Percentiles rank a stretch among this genome's conserved stretches.
Evolutionary conservation across 1,139 yeast genomes (phyloP).

Genomic region (Candida labiduridarum): DNA sequence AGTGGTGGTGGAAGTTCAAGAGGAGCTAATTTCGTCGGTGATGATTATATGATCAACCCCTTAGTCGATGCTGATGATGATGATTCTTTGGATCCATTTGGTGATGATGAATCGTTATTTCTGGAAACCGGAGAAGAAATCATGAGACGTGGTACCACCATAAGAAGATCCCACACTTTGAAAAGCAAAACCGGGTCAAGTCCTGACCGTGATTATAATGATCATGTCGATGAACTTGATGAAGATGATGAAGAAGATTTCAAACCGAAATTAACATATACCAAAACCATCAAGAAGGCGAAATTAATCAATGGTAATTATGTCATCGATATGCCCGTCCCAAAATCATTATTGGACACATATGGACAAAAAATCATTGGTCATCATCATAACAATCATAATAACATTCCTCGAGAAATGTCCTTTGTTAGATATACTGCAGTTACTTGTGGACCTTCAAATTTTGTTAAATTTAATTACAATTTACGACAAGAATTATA

Average conservation of each 20-base stretch:
- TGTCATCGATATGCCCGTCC: slow-evolving; percentile 79
- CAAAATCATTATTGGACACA: slow-evolving; percentile 57
- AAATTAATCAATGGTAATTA: slow-evolving; percentile 69
- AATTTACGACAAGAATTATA: slow-evolving; percentile 70
- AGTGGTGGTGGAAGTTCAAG: not conserved
- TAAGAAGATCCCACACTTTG: slow-evolving; percentile 25
- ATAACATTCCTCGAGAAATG: slow-evolving; percentile 53
- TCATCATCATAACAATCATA: slow-evolving; percentile 31
- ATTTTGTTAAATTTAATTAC: slow-evolving; percentile 58
- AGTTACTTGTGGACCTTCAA: slow-evolving; percentile 77
- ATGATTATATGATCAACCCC: slow-evolving; percentile 45
- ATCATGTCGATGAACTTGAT: slow-evolving; percentile 10
- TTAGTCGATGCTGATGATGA: slow-evolving; percentile 44
- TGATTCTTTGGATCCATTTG: slow-evolving; percentile 47
- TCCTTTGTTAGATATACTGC: slow-evolving; percentile 80
- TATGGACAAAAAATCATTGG: slow-evolving; percentile 48
- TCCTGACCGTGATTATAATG: slow-evolving; percentile 13
- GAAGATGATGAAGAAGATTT: slow-evolving; percentile 43
- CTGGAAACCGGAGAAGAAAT: slow-evolving; percentile 46
- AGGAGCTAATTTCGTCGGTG: slow-evolving; percentile 25
- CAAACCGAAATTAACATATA: slow-evolving; percentile 45
- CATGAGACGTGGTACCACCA: slow-evolving; percentile 37
- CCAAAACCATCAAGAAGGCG: slow-evolving; percentile 53
- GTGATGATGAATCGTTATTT: slow-evolving; percentile 49
- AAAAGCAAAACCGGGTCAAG: slow-evolving; percentile 5